Percentiles rank a stretch among this genome's conserved stretches.
These are phyloP conservation scores for Fusarium guadeloupense DNA, from an alignment of 2,329 filamentous ascomycete genomes.

Conservation along the genomic window DNA sequence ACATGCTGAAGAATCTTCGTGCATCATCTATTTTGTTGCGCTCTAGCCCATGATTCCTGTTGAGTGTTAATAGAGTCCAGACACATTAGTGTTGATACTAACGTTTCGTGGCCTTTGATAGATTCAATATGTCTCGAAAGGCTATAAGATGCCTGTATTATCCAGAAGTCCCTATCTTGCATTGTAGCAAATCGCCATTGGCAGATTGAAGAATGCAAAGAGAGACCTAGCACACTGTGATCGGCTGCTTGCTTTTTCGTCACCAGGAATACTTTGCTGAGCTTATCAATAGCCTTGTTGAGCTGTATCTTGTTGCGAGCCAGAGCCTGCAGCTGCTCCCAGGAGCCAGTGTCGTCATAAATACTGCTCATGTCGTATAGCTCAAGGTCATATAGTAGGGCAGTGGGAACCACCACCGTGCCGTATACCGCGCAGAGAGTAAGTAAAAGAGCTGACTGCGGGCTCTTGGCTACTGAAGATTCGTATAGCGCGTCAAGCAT, in stretches of 20 bases:
- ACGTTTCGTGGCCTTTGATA: too few relatives aligned
- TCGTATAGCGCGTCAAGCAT: background rate
- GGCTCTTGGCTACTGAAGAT: background rate
- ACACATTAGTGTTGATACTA: too few relatives aligned
- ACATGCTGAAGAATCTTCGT: background rate
- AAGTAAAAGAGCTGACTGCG: background rate
- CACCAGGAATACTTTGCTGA: background rate
- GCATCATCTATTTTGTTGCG: fast-evolving
- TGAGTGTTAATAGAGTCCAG: too few relatives aligned
- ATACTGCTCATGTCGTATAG: background rate
- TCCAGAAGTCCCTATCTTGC: background rate
- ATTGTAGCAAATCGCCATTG: constrained; percentile 5
- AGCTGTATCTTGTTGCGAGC: background rate
- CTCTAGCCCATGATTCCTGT: too few relatives aligned
- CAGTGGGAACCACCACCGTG: background rate
- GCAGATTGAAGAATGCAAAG: background rate
- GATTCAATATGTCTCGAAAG: background rate
- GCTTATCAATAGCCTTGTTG: background rate
- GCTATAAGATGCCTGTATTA: background rate
- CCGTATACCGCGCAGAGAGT: background rate
- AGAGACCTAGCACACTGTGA: fast-evolving
- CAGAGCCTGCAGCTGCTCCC: background rate
- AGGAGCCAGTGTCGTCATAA: background rate
- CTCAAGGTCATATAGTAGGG: background rate
- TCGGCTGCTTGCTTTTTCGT: background rate